Conservation (phyloP, 192 early-diverging fungal genomes). For the Backusella tuberculispora region DNA sequence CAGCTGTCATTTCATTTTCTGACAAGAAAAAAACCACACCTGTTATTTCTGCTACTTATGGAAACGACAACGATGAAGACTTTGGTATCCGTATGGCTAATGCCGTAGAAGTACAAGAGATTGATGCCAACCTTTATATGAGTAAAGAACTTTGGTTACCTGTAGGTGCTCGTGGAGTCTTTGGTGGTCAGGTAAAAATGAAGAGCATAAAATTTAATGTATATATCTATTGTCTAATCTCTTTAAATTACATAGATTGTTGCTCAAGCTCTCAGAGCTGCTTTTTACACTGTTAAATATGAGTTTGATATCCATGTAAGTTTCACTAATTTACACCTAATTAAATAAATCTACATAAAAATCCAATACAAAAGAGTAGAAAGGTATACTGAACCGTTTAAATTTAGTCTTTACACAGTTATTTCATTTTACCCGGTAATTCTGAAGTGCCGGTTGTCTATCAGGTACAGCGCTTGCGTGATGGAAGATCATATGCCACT, state of each 20-base stretch:
- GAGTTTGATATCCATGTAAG: conserved; percentile 63
- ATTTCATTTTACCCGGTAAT: conserved; percentile 82
- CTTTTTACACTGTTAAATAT: conserved; percentile 71
- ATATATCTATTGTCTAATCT: background rate
- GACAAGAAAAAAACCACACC: conserved; percentile 5
- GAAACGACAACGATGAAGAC: background rate
- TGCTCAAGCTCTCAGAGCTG: conserved; percentile 73
- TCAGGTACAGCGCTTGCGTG: conserved; percentile 70
- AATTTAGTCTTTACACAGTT: conserved; percentile 75
- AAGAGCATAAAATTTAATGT: background rate
- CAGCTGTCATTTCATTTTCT: background rate
- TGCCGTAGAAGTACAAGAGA: conserved; percentile 54
- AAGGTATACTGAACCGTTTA: background rate
- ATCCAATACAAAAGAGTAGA: too few species aligned
- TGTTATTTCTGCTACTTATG: conserved; percentile 1
- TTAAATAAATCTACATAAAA: too few species aligned
- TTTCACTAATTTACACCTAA: background rate
- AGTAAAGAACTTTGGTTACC: conserved; percentile 84
- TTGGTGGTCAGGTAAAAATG: conserved; percentile 64
- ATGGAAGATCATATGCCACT: conserved; percentile 58
- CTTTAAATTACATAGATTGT: conserved; percentile 27
- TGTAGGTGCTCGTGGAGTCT: conserved; percentile 80
- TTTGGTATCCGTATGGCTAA: conserved; percentile 30
- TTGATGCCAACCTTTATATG: conserved; percentile 74
- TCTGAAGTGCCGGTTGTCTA: conserved; percentile 77